Evolutionary conservation across 306 rosid species (phyloP), one percentile per base, ranked within the genome.

Genomic region (Lotus japonicus): DNA sequence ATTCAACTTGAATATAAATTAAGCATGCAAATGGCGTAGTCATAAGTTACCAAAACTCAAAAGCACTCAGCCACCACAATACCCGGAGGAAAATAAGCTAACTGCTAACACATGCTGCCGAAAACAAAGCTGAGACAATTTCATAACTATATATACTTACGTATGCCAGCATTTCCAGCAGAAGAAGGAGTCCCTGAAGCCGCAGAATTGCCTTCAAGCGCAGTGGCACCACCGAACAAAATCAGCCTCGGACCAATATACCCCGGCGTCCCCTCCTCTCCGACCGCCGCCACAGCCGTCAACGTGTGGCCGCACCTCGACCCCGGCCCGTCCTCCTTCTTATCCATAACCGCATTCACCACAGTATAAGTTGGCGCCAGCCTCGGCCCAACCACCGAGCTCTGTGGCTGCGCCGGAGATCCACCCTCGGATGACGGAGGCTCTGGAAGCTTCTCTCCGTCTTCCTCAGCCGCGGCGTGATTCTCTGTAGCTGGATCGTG

Each of bases 161-260:
- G 94, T 70, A 95, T 95, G 72, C 99, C 99, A 48, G 99, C 99
- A 73, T 89, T 95, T 78, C 99, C 99, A 51, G 99, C 99, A 2
- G 99, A 90, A 1, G 99, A 84, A 8, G 99, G 99, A 82, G 99
- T 95, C 58, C 99, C 99, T 0, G 99, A 73, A 41, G 92, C 96
- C 23, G 97, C 95, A 1, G 99, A 87, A 79, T 91, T 95, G 0
- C 99, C 99, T 82, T 95, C 99, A 63, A 95, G 97, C 1, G 97
- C 99, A 26, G 99, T 95, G 79, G 99, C 99, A 38, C 99, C 99
- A 15, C 99, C 99, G 56, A 95, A 95, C 79, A 95, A 67, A 69
- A 95, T 87, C 80, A 90, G 28, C 70, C 99, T 84, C 19, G 99
- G 97, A 26, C 99, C 97, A 72, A 88, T 85, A 81, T 81, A 88